Base-by-base conservation (phyloP, 345 rosid genomes). In the Leavenworthia alabamica region DNA sequence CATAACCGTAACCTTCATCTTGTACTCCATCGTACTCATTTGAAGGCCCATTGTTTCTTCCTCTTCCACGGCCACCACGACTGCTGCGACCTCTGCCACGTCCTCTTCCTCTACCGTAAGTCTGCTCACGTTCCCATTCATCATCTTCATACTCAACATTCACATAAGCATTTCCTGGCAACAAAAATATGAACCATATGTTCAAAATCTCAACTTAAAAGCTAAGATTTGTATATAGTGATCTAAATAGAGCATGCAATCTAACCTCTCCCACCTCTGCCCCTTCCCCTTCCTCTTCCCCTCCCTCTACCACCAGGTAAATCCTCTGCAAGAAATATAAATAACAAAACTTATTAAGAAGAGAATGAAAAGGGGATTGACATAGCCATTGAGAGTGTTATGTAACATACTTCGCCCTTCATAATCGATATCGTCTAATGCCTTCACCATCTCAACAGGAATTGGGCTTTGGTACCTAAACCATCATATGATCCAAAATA, bases 61-160 rank as follows among this genome's bases (percentile, higher is more conserved):
- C 98, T 40, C 94, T 80, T 20, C 96, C 90, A 46, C 89, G 84
- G 72, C 94, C 86, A 56, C n/a, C n/a, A n/a, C 88, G 89, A 68
- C 66, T 71, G 57, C 80, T 73, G 57, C 88, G 83, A 24, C 89
- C 96, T 78, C 97, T 85, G 15, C 97, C 97, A 33, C 96, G 81
- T 40, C 94, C 88, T 71, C 99, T 82, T 39, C 92, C 97, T 65
- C 96, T 78, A 55, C 76, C 55, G 68, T 79, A 79, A 32, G 83
- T 86, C 71, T 79, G 80, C 60, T 83, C 80, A 54, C 64, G 86
- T 48, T 93, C 96, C 76, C 72, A 77, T 42, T 79, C 91, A 42
- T 91, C 97, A 71, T 93, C 91, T 44, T 85, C 96, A 66, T 81
- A 79, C 48, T 87, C 97, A 37, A 45, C 81, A 47, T 78, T 39